Percentiles rank a stretch among this genome's conserved stretches.
Evolutionary conservation across 148 eudicot species (phyloP).

Genomic region (Fagopyrum homotropicum): DNA sequence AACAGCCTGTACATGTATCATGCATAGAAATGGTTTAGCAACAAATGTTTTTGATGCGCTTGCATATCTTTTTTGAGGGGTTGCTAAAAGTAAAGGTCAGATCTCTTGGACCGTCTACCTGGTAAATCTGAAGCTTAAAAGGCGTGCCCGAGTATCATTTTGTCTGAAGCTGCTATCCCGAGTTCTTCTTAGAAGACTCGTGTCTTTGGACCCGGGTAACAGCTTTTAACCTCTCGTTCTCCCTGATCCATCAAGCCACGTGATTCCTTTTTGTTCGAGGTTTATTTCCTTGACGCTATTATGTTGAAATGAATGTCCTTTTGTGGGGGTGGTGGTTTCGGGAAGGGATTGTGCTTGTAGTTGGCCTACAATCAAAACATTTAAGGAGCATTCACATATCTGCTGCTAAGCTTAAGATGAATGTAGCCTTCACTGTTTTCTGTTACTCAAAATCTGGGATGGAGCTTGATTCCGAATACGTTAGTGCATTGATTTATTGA

Average conservation of each 20-base stretch:
- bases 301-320: background rate
- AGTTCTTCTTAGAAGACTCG: background rate
- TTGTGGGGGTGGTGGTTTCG: background rate
- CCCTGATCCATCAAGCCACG: background rate
- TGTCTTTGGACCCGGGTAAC: background rate
- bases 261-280: background rate
- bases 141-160: background rate
- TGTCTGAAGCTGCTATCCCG: background rate
- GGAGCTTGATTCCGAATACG: no score
- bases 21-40: slow-evolving; percentile 37
- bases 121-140: background rate
- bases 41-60: slow-evolving; percentile 6
- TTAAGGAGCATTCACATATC: no score
- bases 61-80: background rate
- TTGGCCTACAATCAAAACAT: background rate
- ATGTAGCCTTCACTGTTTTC: no score
- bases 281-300: no score
- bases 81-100: background rate
- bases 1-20: slow-evolving; percentile 95
- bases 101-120: background rate
- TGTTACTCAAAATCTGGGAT: no score
- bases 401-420: no score
- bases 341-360: background rate
- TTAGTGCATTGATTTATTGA: no score
- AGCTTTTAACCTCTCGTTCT: background rate